Base-by-base conservation (phyloP, 2,329 filamentous ascomycete genomes). In the Cercospora sp. region DNA sequence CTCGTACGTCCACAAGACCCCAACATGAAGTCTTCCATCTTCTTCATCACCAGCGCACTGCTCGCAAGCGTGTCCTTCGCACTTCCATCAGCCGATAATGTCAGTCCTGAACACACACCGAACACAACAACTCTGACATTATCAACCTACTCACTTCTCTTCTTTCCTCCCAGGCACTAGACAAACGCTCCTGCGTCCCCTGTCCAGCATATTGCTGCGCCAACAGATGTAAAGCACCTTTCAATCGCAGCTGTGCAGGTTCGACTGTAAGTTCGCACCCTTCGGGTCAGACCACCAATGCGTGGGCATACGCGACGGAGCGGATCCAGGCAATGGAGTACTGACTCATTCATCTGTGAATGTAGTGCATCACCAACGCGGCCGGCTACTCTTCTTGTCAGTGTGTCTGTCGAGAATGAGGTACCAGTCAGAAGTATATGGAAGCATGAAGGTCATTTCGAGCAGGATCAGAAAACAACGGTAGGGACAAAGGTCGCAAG, bases 201-300 rank as follows among this genome's bases (percentile, higher is more conserved):
- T 65, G 63, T 13, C 63, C 63, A 45, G 63, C 63, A 16, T 65
- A 65, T 42, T 65, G 63, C 63, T 65, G 58, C 30, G 30, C 33
- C n/a, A 59, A 65, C 20, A 28, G 57, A 5, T 58, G 63, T 39
- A 60, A 60, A 51, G 36, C 59, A 61, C 63, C 55, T 2, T 60
- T 59, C 36, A 59, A 59, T 48, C 42, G 55, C 39, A 60, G 55
- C 30, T 65, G 63, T 48, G 39, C 63, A 10, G 58, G 58, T 13
- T 65, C 63, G 13, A 60, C 33, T 2, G 63, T 65, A 28, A 60
- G 63, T 60, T 9, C 23, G 36, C 36, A 23, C 1, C 2, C 20
- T 10, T 3, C 8, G 45, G 12, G 9, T 3, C 5, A 51, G 10
- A 26, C 18, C 36, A 23, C 10, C 45, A 51, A 13, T 16, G 18